Evolutionary conservation across 2,329 filamentous ascomycete genomes (phyloP), one percentile per base, ranked within the genome.

Genomic region (Colletotrichum musicola): DNA sequence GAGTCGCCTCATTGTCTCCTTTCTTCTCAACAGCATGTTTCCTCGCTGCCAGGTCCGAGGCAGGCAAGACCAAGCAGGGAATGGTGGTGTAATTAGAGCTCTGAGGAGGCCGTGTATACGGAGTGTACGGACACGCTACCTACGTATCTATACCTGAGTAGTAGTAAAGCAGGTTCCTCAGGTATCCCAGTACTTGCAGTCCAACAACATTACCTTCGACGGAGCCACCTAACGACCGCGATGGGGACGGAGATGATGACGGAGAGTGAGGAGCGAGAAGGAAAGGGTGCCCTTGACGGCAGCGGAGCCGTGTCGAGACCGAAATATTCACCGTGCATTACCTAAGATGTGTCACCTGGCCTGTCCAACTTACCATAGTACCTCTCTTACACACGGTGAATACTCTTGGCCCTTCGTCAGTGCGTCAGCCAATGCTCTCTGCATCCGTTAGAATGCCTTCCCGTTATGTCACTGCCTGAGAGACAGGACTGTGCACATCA

Each of bases 391-490:
- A 35, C 30, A 35, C 27, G 27, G 27, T 30, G 30, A 35, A 35
- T 35, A 35, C 30, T 35, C 38, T 49, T 57, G 51, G 57, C 57
- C 57, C 27, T 30, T 25, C 64, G 54, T 64, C 64, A 55, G 54
- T 64, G 61, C 64, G 60, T 63, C 40, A 59, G 60, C 53, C 47
- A 54, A 35, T 25, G 27, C 27, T 30, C 27, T 30, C 6, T n/a
- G 13, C 40, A 42, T 4, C 40, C 13, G 30, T 35, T 35, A 42
- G 40, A 42, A 42, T n/a, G 38, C 22, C 27, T 27, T 49, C 53
- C 27, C 40, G 47, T 59, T 55, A 64, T 68, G 61, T 64, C 64
- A 68, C 54, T 46, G 46, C 61, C 50, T 22, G n/a, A n/a, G 16
- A n/a, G 51, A 63, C 5, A 47, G 18, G 40, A 35, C 30, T 35